Base-by-base conservation (phyloP, 2,329 filamentous ascomycete species). In the Exutisphaerella laricina region DNA sequence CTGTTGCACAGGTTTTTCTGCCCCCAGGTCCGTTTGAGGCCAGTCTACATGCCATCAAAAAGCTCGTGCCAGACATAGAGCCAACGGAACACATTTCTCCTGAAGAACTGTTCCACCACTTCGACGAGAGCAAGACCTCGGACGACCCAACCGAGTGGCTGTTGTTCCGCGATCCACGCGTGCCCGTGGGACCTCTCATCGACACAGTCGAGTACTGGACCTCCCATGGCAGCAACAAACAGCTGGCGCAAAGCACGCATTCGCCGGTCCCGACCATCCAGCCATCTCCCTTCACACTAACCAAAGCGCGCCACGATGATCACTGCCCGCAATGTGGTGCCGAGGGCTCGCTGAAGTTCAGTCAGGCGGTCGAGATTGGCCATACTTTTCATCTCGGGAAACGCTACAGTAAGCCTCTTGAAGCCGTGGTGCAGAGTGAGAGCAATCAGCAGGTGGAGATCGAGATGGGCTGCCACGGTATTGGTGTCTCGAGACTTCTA, bases 401-500 rank as follows among this genome's bases (percentile, higher is more conserved):
- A 1, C 79, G 89, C 21, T 98, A 98, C 68, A 89, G 85, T 17
- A 72, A 78, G 14, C 83, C 88, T 0, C 72, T 98, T 1, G 69
- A 75, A 5, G 84, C 86, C 1, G 72, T 66, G 1, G 75, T 92
- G 2, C 54, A 59, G n/a, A 49, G 57, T 33, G 55, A 52, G n/a
- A 59, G 53, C 18, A 59, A 63, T 21, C 51, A 66, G 12, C 62
- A 63, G 6, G 71, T 79, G 0, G 72, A 80, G 0, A 75, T 95
- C 58, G 80, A 94, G 52, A 98, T 98, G 92, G 92, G 92, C 42
- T 98, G 92, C 62, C 88, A 96, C 60, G 92, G 92, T 1, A 94
- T 98, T 48, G 92, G 92, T 1, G 80, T 98, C 13, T 94, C 88
- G 4, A 83, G 92, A 32, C 81, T 98, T 56, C 82, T 98, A 48